Percentiles rank a stretch among this genome's conserved stretches.
phyloP scores from a whole-genome alignment of 768 basidiomycete species.

The Panaeolus cyanescens region DNA sequence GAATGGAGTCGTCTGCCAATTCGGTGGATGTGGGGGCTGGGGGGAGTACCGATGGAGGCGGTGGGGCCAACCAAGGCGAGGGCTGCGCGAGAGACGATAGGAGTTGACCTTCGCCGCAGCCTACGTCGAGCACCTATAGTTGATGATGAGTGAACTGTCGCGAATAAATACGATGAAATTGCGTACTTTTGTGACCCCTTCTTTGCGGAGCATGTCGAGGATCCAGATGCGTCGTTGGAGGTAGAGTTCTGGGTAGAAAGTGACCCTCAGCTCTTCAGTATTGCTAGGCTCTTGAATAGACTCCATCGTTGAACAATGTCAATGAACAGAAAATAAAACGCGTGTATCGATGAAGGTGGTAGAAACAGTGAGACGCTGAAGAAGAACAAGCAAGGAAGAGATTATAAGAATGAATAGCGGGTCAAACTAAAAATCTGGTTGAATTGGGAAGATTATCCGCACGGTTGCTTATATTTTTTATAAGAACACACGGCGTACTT shows the following conservation, averaged over 20 bases:
- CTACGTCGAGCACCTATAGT: conserved; percentile 74
- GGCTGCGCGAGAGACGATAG: conserved; percentile 72
- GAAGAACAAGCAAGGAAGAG: neutral
- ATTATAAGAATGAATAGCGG: neutral
- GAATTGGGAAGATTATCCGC: conserved; percentile 2
- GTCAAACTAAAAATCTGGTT: neutral
- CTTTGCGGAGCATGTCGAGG: conserved; percentile 59
- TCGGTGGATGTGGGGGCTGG: conserved; percentile 25
- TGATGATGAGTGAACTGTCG: neutral
- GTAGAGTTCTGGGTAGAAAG: conserved; percentile 67
- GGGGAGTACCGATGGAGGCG: conserved; percentile 36
- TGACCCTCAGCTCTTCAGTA: conserved; percentile 48
- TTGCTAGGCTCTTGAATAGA: conserved; percentile 14
- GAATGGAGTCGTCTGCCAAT: conserved; percentile 17
- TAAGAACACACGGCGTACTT: neutral
- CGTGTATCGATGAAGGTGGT: neutral
- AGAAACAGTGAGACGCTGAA: neutral
- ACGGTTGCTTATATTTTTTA: neutral
- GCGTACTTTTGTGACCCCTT: conserved; percentile 54
- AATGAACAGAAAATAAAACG: neutral
- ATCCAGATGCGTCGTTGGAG: conserved; percentile 76
- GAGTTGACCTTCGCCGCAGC: conserved; percentile 82
- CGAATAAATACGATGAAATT: neutral
- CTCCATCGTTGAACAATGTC: conserved; percentile 7
- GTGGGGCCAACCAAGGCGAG: conserved; percentile 64